A percentile compares a stretch with the other conserved stretches of the same genome.
Evolutionary conservation across 2,329 filamentous ascomycete genomes (phyloP).

Genomic region (Drechmeria coniospora): DNA sequence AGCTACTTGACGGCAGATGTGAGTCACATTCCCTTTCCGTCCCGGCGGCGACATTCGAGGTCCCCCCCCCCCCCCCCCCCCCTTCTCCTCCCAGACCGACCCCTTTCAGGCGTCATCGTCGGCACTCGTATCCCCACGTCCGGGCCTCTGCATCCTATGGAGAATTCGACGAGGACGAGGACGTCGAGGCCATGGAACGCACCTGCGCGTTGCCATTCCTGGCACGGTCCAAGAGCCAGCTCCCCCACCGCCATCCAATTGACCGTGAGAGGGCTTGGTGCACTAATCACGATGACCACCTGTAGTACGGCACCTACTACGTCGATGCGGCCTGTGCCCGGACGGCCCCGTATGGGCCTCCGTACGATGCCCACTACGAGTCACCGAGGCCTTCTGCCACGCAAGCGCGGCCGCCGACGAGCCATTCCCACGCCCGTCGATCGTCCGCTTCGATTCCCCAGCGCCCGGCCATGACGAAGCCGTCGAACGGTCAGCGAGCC

Average conservation of each 20-base stretch:
- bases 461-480: slow-evolving; percentile 36
- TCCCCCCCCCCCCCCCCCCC: no score
- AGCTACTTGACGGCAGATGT: slow-evolving; percentile 51
- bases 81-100: no score
- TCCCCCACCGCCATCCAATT: slow-evolving; percentile 18
- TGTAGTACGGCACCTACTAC: slow-evolving; percentile 28
- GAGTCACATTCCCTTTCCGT: slow-evolving; percentile 40
- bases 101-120: slow-evolving; percentile 33
- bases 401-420: slow-evolving; percentile 23
- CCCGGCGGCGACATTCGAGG: slow-evolving; percentile 24
- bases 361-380: slow-evolving; percentile 25
- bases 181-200: slow-evolving; percentile 36
- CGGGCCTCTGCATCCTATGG: slow-evolving; percentile 42
- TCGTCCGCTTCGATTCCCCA: slow-evolving; percentile 34
- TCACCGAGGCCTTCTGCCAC: slow-evolving; percentile 26
- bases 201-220: slow-evolving; percentile 37
- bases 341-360: no score
- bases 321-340: slow-evolving; percentile 21
- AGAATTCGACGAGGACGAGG: slow-evolving; percentile 51
- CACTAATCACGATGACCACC: slow-evolving; percentile 43
- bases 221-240: slow-evolving; percentile 23
- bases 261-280: slow-evolving; percentile 36
- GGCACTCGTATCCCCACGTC: slow-evolving; percentile 42
- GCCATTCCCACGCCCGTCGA: slow-evolving; percentile 28
- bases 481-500: slow-evolving; percentile 14